Evolutionary conservation across 2,329 filamentous ascomycete genomes (phyloP).

Genomic region (Ascochyta lentis): DNA sequence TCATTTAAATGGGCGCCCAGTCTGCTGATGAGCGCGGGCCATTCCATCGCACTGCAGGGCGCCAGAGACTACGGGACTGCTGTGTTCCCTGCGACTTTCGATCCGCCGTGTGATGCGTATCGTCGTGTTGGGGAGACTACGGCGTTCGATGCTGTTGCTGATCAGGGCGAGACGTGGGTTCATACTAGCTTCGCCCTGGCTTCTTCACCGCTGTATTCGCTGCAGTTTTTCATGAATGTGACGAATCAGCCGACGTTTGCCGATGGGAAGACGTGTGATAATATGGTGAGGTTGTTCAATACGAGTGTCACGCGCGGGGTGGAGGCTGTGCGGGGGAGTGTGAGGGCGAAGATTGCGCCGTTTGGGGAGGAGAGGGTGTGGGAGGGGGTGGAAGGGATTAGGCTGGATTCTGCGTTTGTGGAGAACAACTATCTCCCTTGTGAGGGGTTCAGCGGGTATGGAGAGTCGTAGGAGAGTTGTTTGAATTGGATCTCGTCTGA

Average conservation of each 20-base stretch:
- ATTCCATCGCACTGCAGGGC: constrained; percentile 54
- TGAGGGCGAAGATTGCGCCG: constrained; percentile 38
- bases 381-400: constrained; percentile 42
- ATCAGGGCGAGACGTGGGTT: constrained; percentile 17
- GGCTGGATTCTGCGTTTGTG: constrained; percentile 50
- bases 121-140: constrained; percentile 15
- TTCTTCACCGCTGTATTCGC: constrained; percentile 40
- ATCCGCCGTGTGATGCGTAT: constrained; percentile 61
- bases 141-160: constrained; percentile 28
- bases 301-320: constrained; percentile 52
- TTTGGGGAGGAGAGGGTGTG: constrained; percentile 41
- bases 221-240: constrained; percentile 57
- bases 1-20: constrained; percentile 60
- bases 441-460: constrained; percentile 41
- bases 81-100: constrained; percentile 53
- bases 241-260: constrained; percentile 63
- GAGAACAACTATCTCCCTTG: constrained; percentile 50
- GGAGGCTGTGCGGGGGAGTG: constrained; percentile 43
- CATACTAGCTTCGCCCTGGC: constrained; percentile 25
- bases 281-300: constrained; percentile 56
- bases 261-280: constrained; percentile 52
- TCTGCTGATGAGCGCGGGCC: constrained; percentile 55
- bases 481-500: too few species aligned
- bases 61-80: constrained; percentile 56
- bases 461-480: background rate